Conservation (phyloP, 2,329 filamentous ascomycete species). For the Clonostachys rhizophaga region DNA sequence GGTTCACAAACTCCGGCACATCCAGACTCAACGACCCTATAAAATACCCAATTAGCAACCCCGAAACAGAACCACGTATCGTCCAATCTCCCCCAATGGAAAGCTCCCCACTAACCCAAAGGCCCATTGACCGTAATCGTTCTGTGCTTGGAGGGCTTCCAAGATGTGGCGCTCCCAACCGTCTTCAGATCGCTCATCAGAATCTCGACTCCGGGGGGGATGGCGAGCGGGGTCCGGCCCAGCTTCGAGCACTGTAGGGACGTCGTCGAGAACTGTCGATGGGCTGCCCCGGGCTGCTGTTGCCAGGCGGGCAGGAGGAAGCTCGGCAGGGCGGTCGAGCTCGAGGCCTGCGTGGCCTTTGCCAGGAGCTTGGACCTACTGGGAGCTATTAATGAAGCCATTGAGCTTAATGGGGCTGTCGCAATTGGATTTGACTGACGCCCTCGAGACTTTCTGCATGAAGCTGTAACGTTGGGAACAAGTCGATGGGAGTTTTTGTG, state of each 20-base stretch:
- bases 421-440: not conserved
- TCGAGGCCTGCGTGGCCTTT: conserved; percentile 44
- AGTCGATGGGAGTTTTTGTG: too few relatives aligned
- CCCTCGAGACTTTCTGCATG: too few relatives aligned
- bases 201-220: conserved; percentile 81
- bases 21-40: conserved; percentile 70
- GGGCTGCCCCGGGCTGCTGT: conserved; percentile 9
- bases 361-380: conserved; percentile 56
- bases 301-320: conserved; percentile 74
- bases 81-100: not conserved
- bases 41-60: conserved; percentile 2
- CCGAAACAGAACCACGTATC: not conserved
- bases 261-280: conserved; percentile 64
- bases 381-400: conserved; percentile 57
- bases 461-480: too few relatives aligned
- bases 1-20: conserved; percentile 72
- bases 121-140: conserved; percentile 77
- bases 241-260: conserved; percentile 71
- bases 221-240: conserved; percentile 72
- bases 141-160: conserved; percentile 56
- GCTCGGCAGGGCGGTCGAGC: conserved; percentile 54
- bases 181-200: conserved; percentile 58
- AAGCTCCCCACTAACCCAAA: conserved; percentile 47
- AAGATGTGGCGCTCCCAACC: conserved; percentile 51
- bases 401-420: conserved; percentile 10